Evolutionary conservation across 2,329 filamentous ascomycete species (phyloP).

Genomic region (Apiospora hydei): DNA sequence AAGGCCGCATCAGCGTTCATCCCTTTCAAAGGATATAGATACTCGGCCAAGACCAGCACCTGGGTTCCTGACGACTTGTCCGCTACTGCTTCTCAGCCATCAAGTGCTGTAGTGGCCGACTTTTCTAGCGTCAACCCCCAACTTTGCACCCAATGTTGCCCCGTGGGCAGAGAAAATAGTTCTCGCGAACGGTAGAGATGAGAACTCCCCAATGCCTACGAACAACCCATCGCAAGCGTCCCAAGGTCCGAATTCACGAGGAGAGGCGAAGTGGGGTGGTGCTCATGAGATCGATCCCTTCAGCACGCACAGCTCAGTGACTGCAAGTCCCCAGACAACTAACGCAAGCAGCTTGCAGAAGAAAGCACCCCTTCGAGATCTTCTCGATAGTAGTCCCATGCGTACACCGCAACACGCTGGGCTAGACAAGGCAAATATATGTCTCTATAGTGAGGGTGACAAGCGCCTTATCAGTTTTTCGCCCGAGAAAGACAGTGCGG

Average conservation of each 20-base stretch:
- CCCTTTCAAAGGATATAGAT: not conserved
- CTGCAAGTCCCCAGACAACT: constrained; percentile 22
- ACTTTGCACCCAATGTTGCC: constrained; percentile 17
- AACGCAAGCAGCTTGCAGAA: constrained; percentile 16
- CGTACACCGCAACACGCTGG: not conserved
- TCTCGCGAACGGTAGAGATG: not conserved
- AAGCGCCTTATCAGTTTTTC: constrained; percentile 9
- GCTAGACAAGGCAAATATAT: not conserved
- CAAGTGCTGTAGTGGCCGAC: not conserved
- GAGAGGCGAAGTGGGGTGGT: not conserved
- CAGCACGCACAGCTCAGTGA: constrained; percentile 5
- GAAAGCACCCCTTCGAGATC: not conserved
- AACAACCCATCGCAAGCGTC: not conserved
- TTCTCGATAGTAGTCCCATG: not conserved
- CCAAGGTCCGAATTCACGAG: not conserved
- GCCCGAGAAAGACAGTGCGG: not conserved
- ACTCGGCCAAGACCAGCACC: not conserved
- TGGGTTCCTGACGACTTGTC: not conserved
- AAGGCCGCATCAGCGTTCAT: not conserved
- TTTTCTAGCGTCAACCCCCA: constrained; percentile 14
- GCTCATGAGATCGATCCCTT: not conserved
- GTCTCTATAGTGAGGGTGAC: not conserved
- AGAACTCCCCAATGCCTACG: not conserved
- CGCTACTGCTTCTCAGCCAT: not conserved
- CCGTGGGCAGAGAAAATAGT: constrained; percentile 7